Conservation (phyloP, 1,284 basidiomycete genomes). For the Lignosus rhinocerotis region DNA sequence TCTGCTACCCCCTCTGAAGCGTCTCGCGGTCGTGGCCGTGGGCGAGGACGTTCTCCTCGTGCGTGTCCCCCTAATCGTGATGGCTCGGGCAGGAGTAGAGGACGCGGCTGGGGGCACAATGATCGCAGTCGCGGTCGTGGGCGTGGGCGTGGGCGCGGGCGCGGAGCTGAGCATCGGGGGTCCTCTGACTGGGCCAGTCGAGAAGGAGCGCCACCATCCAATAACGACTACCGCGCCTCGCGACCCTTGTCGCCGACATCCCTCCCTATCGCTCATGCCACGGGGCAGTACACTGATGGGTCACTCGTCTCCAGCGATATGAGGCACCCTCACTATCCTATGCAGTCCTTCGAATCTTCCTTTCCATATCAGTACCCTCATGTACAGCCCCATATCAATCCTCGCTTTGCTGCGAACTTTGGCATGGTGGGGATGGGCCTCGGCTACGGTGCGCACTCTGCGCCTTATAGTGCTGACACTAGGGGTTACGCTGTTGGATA, state of each 20-base stretch:
- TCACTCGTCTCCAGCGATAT: slow-evolving; percentile 14
- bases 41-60: slow-evolving; percentile 27
- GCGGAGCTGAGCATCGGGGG: slow-evolving; percentile 19
- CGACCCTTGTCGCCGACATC: slow-evolving; percentile 48
- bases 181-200: slow-evolving; percentile 10
- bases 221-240: slow-evolving; percentile 33
- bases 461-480: slow-evolving; percentile 13
- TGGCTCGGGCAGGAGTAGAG: slow-evolving; percentile 28
- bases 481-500: slow-evolving; percentile 14
- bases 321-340: slow-evolving; percentile 24
- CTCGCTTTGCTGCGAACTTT: slow-evolving; percentile 58
- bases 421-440: slow-evolving; percentile 23
- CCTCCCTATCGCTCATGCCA: slow-evolving; percentile 46
- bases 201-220: slow-evolving; percentile 16
- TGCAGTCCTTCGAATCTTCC: slow-evolving; percentile 25
- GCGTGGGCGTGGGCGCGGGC: slow-evolving; percentile 32
- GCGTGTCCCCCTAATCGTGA: slow-evolving; percentile 30
- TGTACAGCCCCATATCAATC: slow-evolving; percentile 82
- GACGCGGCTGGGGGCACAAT: slow-evolving; percentile 29
- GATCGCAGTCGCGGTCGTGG: slow-evolving; percentile 40
- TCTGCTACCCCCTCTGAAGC: slow-evolving; percentile 5
- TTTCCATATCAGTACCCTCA: slow-evolving; percentile 40
- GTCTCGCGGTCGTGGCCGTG: slow-evolving; percentile 29
- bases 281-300: slow-evolving; percentile 41
- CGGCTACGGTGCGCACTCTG: slow-evolving; percentile 18